A percentile compares a stretch with the other conserved stretches of the same genome.
These are phyloP conservation scores for Xanthoconium purpureum DNA, from an alignment of 768 basidiomycete genomes.

Conservation along the genomic window DNA sequence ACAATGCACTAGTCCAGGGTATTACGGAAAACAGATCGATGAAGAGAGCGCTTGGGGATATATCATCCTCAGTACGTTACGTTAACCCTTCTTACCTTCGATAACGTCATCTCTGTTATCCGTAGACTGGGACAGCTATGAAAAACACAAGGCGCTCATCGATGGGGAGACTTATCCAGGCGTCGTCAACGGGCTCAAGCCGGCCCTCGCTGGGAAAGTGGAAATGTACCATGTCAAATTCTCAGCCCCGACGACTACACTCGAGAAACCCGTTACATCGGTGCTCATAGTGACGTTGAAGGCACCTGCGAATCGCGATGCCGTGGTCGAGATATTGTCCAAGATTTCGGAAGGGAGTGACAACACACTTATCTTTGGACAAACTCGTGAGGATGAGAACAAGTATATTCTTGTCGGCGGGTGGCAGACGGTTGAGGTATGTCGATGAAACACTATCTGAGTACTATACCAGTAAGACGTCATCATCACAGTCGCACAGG, in stretches of 20 bases:
- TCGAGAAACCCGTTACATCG: slow-evolving; percentile 25
- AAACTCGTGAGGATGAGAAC: slow-evolving; percentile 20
- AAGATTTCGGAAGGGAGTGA: slow-evolving; percentile 9
- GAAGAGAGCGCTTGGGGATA: too few species aligned
- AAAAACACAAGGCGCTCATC: slow-evolving; percentile 19
- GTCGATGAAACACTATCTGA: background rate
- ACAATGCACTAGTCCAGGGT: too few species aligned
- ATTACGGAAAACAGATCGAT: too few species aligned
- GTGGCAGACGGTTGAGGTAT: slow-evolving; percentile 26
- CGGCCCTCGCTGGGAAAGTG: background rate
- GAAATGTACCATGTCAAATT: slow-evolving; percentile 25
- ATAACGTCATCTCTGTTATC: background rate
- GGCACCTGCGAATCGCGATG: slow-evolving; percentile 19
- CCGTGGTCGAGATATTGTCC: slow-evolving; percentile 10
- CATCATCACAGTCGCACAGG: slow-evolving; percentile 13
- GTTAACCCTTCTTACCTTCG: too few species aligned
- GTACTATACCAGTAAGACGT: background rate
- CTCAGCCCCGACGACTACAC: slow-evolving; percentile 7
- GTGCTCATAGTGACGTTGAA: slow-evolving; percentile 21
- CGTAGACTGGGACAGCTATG: slow-evolving; percentile 27
- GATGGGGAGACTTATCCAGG: background rate
- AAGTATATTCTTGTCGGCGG: slow-evolving; percentile 9
- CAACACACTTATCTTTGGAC: slow-evolving; percentile 19
- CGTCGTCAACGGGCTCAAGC: slow-evolving; percentile 4
- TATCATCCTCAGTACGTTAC: too few species aligned